Percentiles rank a stretch among this genome's conserved stretches.
These are phyloP conservation scores for Ceratocystiopsis minuta DNA, from an alignment of 2,329 filamentous ascomycete genomes.

Conservation along the genomic window DNA sequence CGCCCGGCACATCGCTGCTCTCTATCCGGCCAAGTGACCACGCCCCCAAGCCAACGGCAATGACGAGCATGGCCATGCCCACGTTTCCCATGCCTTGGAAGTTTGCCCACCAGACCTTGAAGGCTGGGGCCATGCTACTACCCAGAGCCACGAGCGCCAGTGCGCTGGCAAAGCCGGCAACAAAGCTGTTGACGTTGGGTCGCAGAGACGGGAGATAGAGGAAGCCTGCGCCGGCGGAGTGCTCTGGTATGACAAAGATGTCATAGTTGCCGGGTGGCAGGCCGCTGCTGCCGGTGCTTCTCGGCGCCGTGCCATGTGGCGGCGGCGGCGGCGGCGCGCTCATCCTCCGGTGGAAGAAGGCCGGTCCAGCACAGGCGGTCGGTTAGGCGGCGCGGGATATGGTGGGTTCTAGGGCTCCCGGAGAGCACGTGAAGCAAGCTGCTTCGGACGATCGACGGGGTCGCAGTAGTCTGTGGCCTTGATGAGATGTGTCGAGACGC, in stretches of 20 bases:
- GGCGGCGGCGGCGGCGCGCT: slow-evolving; percentile 61
- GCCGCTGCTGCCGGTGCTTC: slow-evolving; percentile 32
- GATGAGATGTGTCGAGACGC: too few relatives aligned
- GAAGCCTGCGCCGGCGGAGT: slow-evolving; percentile 76
- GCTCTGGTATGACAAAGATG: slow-evolving; percentile 90
- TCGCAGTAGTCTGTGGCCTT: too few relatives aligned
- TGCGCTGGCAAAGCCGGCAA: slow-evolving; percentile 67
- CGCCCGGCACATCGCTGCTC: slow-evolving; percentile 18
- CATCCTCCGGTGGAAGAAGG: slow-evolving; percentile 17
- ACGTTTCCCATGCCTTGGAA: slow-evolving; percentile 55
- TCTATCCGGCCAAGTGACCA: slow-evolving; percentile 59
- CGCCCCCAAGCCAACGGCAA: slow-evolving; percentile 56
- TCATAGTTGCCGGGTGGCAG: slow-evolving; percentile 85
- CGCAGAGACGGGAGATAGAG: slow-evolving; percentile 83
- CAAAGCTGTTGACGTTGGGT: slow-evolving; percentile 77
- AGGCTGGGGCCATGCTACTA: slow-evolving; percentile 52
- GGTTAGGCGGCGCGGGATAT: too few relatives aligned
- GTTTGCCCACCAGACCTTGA: slow-evolving; percentile 54
- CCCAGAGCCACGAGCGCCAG: slow-evolving; percentile 56
- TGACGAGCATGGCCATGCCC: slow-evolving; percentile 52
- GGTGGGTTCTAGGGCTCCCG: too few relatives aligned
- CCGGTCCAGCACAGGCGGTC: too few relatives aligned
- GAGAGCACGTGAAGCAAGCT: background rate
- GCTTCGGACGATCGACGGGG: too few relatives aligned
- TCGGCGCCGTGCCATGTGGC: slow-evolving; percentile 66